Evolutionary conservation across 768 basidiomycete genomes (phyloP).

Genomic region (Tylopilus cervinicoccineus): DNA sequence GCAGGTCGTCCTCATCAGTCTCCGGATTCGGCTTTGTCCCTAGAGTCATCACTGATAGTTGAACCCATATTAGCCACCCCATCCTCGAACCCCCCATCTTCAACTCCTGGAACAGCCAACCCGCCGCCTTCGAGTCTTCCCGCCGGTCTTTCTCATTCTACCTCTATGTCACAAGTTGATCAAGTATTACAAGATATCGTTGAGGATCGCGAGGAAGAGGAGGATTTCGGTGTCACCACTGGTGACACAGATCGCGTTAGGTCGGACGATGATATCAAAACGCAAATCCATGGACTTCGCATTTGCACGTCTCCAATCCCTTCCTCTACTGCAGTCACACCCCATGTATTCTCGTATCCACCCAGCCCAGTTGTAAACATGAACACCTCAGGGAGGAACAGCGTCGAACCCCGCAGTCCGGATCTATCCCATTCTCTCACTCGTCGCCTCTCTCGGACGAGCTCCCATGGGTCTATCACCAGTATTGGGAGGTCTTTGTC

Average conservation of each 20-base stretch:
- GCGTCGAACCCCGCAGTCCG: conserved; percentile 24
- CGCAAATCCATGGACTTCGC: conserved; percentile 55
- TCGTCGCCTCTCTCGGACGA: conserved; percentile 22
- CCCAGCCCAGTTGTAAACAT: conserved; percentile 18
- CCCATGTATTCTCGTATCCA: conserved; percentile 25
- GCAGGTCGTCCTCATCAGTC: background rate
- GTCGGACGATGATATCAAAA: conserved; percentile 15
- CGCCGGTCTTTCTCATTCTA: conserved; percentile 29
- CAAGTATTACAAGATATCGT: conserved; percentile 53
- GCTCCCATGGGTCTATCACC: conserved; percentile 24
- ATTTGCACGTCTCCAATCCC: conserved; percentile 45
- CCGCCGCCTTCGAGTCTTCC: conserved; percentile 38
- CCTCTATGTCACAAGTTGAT: conserved; percentile 25
- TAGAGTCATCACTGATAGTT: conserved; percentile 33
- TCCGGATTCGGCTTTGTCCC: conserved; percentile 6
- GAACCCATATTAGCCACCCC: conserved; percentile 48
- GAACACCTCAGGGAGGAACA: conserved; percentile 18
- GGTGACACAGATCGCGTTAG: conserved; percentile 17
- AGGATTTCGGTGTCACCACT: conserved; percentile 24
- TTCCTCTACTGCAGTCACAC: conserved; percentile 21
- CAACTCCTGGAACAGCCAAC: conserved; percentile 23
- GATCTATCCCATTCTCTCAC: conserved; percentile 18
- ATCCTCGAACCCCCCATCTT: conserved; percentile 20
- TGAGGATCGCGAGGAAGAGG: conserved; percentile 47
- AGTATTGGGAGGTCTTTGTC: conserved; percentile 26